Percentiles rank a stretch among this genome's conserved stretches.
These are phyloP conservation scores for Xylariaceae sp. DNA, from an alignment of 2,329 filamentous ascomycete genomes.

Conservation along the genomic window DNA sequence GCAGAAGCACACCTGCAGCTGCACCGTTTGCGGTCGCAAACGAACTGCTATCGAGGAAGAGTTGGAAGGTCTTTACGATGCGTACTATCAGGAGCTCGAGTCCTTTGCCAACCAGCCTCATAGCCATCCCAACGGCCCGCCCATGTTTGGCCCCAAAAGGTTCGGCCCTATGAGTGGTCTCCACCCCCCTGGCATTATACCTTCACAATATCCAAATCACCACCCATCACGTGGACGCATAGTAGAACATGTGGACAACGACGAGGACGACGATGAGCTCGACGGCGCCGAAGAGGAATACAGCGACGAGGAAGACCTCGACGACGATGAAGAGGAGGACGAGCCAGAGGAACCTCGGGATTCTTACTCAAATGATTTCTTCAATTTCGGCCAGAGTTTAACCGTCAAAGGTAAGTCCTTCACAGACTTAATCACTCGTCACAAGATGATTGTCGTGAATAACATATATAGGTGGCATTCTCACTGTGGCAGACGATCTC, in stretches of 20 bases:
- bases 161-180: slow-evolving; percentile 52
- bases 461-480: slow-evolving; percentile 75
- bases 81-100: slow-evolving; percentile 96
- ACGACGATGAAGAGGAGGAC: slow-evolving; percentile 51
- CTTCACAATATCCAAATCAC: slow-evolving; percentile 57
- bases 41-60: slow-evolving; percentile 97
- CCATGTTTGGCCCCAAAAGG: slow-evolving; percentile 65
- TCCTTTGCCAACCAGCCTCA: slow-evolving; percentile 80
- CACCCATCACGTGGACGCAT: slow-evolving; percentile 74
- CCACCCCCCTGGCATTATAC: slow-evolving; percentile 55
- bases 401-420: slow-evolving; percentile 73
- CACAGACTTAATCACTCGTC: slow-evolving; percentile 15
- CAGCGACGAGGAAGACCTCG: slow-evolving; percentile 41
- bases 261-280: slow-evolving; percentile 52
- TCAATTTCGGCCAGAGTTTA: slow-evolving; percentile 95
- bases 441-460: slow-evolving; percentile 24
- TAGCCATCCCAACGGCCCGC: slow-evolving; percentile 66
- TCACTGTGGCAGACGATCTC: slow-evolving; percentile 96
- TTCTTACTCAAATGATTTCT: slow-evolving; percentile 76
- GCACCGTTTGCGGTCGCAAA: slow-evolving; percentile 94
- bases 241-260: slow-evolving; percentile 59
- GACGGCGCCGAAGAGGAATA: slow-evolving; percentile 52
- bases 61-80: slow-evolving; percentile 93
- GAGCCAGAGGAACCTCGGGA: slow-evolving; percentile 54
- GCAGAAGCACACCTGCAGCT: slow-evolving; percentile 98